These are phyloP conservation scores for Bjerkandera adusta DNA, from an alignment of 1,284 basidiomycete genomes.

Conservation along the genomic window DNA sequence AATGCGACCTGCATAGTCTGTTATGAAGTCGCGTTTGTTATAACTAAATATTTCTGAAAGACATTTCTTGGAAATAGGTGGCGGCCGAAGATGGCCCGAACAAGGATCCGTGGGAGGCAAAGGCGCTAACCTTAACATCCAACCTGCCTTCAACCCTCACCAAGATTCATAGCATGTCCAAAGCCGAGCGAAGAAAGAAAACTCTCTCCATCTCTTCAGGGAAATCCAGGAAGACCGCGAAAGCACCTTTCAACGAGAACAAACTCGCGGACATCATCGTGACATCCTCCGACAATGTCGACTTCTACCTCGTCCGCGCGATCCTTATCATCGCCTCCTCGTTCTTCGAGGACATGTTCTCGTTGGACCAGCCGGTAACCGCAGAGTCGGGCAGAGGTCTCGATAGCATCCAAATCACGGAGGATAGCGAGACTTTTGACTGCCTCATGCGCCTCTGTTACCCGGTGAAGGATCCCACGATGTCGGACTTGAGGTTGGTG, in stretches of 20 bases:
- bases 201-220: no score
- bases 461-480: conserved; percentile 18
- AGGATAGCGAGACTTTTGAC: conserved; percentile 19
- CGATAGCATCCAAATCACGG: conserved; percentile 11
- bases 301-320: conserved; percentile 14
- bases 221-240: no score
- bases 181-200: no score
- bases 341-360: conserved; percentile 22
- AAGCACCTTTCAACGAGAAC: conserved; percentile 19
- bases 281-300: conserved; percentile 21
- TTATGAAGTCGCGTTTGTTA: no score
- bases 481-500: conserved; percentile 6
- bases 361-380: conserved; percentile 13
- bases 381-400: neutral
- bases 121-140: no score
- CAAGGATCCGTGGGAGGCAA: no score
- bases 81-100: no score
- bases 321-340: conserved; percentile 22
- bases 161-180: no score
- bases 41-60: no score
- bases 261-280: conserved; percentile 28
- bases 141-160: no score
- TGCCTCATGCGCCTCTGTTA: conserved; percentile 26
- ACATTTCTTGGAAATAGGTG: no score
- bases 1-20: no score